Evolutionary conservation across 208 protist species (phyloP), one percentile per base, ranked within the genome.

Genomic region (Acanthamoeba royreba): DNA sequence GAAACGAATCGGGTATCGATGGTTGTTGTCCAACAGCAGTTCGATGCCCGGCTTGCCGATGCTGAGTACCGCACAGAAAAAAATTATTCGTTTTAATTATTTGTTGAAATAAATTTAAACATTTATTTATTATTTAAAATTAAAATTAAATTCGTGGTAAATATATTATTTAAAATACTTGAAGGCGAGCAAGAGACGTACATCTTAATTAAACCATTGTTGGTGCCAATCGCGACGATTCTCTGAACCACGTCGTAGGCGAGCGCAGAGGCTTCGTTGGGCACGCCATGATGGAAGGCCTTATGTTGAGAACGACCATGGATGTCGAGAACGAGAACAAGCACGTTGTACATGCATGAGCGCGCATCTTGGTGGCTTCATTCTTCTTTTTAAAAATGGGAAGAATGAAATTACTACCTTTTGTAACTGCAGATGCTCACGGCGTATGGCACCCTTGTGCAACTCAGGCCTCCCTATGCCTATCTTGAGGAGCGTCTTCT

Each of bases 221-320:
- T 5, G 22, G 81, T 69, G 81, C 81, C 81, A 66, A 89, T 28
- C 25, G 81, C 81, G 2, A 89, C 33, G 81, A 89, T 89, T 66
- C 45, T 58, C 31, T 69, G 81, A 1, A 89, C 81, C 38, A 66
- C 49, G 25, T 89, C 81, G 25, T 89, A 89, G n/a, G 81, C 81
- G 8, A 89, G 81, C 2, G 81, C 38, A 31, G 49, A 89, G 11
- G 81, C 81, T 2, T 66, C 66, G 35, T 89, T 66, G 53, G 81
- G 81, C 28, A 89, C 81, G 53, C 81, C 81, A 89, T 89, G 81
- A 40, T 69, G 49, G 38, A 89, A 89, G 49, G 81, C 53, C 81
- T 89, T 17, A 28, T 17, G 52, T 61, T 31, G 42, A 25, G 46
- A 2, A 61, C 40, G 31, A 5, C 40, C n/a, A 88, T 61, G 52